phyloP scores from a whole-genome alignment of 2,329 filamentous ascomycete species.

The Hypoxylon sp. region DNA sequence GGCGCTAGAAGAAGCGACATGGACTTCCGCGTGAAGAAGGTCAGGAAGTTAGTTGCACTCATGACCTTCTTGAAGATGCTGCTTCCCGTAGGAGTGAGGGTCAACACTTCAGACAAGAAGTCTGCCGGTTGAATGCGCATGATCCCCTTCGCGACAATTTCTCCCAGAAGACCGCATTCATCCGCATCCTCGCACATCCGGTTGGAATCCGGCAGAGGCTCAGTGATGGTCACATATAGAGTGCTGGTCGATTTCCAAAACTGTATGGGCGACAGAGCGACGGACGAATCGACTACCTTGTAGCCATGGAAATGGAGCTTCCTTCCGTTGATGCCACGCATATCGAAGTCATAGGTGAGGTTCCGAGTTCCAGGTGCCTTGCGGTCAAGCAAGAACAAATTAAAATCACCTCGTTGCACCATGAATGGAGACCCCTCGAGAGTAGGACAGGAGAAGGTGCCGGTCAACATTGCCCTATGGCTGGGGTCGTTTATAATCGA shows the following conservation, averaged over 20 bases:
- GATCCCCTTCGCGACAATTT: constrained; percentile 69
- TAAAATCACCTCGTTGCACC: constrained; percentile 68
- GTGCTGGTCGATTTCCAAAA: constrained; percentile 74
- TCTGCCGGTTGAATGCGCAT: constrained; percentile 67
- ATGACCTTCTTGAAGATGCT: constrained; percentile 58
- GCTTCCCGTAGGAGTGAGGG: constrained; percentile 64
- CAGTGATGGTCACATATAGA: constrained; percentile 70
- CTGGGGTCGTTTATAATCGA: constrained; percentile 61
- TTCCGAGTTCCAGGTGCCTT: constrained; percentile 69
- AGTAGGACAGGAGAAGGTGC: constrained; percentile 68
- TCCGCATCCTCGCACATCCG: constrained; percentile 48
- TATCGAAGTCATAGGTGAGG: constrained; percentile 71
- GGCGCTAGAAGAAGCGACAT: constrained; percentile 66
- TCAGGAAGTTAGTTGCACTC: constrained; percentile 64
- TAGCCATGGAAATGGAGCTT: constrained; percentile 71
- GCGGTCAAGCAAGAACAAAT: constrained; percentile 66
- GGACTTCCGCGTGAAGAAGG: constrained; percentile 67
- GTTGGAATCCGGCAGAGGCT: constrained; percentile 47
- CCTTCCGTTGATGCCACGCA: constrained; percentile 66
- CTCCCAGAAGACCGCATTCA: constrained; percentile 57
- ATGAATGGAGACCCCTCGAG: constrained; percentile 70
- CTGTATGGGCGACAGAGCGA: constrained; percentile 65
- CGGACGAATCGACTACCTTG: constrained; percentile 71
- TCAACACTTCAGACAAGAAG: constrained; percentile 68
- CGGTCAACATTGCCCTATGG: constrained; percentile 67